A percentile compares a stretch with the other conserved stretches of the same genome.
Conservation (phyloP, 2,329 filamentous ascomycete species). For the Colletotrichum tabaci region DNA sequence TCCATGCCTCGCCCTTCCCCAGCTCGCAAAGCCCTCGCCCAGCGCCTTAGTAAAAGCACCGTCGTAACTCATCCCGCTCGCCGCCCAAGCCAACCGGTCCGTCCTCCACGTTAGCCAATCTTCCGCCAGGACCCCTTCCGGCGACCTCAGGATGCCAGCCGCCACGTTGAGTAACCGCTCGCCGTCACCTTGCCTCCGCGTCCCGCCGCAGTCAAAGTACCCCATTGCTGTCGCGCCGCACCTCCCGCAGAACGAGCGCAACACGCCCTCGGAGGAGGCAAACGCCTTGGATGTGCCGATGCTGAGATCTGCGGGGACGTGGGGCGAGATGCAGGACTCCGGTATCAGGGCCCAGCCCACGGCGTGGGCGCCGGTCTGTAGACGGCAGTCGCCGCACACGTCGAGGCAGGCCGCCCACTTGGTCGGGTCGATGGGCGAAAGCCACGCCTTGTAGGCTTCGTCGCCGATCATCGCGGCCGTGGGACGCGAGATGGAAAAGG, state of each 20-base stretch:
- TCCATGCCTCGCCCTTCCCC: constrained; percentile 55
- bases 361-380: constrained; percentile 58
- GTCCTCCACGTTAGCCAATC: constrained; percentile 64
- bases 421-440: constrained; percentile 54
- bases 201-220: constrained; percentile 49
- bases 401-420: constrained; percentile 63
- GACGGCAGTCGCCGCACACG: constrained; percentile 61
- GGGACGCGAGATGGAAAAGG: constrained; percentile 61
- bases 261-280: constrained; percentile 55
- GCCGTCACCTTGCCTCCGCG: constrained; percentile 41
- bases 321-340: constrained; percentile 53
- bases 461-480: constrained; percentile 48
- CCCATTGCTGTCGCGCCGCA: constrained; percentile 60
- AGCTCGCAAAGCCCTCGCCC: constrained; percentile 55
- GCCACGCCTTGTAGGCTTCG: constrained; percentile 50
- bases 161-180: constrained; percentile 57
- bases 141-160: constrained; percentile 60
- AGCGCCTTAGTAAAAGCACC: constrained; percentile 53
- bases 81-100: constrained; percentile 50
- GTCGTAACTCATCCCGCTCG: constrained; percentile 56
- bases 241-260: constrained; percentile 60
- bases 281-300: constrained; percentile 62
- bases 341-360: constrained; percentile 61
- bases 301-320: constrained; percentile 53
- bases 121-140: constrained; percentile 60